Base-by-base conservation (phyloP, 2,329 filamentous ascomycete genomes). In the Ustilaginoidea virens region DNA sequence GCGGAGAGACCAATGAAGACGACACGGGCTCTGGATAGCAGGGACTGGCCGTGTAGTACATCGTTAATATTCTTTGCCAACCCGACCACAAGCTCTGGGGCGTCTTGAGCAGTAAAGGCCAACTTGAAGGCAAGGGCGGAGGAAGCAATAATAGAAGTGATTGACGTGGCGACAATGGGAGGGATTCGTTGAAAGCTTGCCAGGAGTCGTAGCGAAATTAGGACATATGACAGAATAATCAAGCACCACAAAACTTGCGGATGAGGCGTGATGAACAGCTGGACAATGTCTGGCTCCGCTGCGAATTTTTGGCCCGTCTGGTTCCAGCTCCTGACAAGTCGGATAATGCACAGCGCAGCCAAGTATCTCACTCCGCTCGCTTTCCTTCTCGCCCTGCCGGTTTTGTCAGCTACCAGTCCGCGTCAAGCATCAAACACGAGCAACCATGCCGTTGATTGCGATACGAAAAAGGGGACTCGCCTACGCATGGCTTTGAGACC, bases 221-320 rank as follows among this genome's bases (percentile, higher is more conserved):
- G 63, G 11, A 70, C 48, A 48, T 94, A 94, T 1, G 77, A 74
- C 9, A 66, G 49, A 22, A 73, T 60, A 14, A 92, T 64, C 7
- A 92, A 53, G 2, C 52, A 40, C 90, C 90, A 98, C 4, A 98
- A 67, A 0, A 80, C 45, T 17, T 60, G 49, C 2, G 74, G 73
- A 32, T 81, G 66, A 0, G 65, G 57, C 11, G 66, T 57, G 30
- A 92, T 60, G 44, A 82, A 78, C 5, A 53, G 60, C 34, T 78
- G 81, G 36, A 80, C 80, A 25, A 96, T 80, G 44, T 96, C 90
- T 16, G 83, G 73, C 22, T 77, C 79, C n/a, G 86, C 86, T 2
- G 90, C 79, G 42, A 83, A 86, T 51, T 98, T 98, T 47, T 96
- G 87, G 4, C 90, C 90, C 0, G 90, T 96, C 51, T 96, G 90